phyloP scores from a whole-genome alignment of 2,329 filamentous ascomycete genomes.

The Colletotrichum horii region DNA sequence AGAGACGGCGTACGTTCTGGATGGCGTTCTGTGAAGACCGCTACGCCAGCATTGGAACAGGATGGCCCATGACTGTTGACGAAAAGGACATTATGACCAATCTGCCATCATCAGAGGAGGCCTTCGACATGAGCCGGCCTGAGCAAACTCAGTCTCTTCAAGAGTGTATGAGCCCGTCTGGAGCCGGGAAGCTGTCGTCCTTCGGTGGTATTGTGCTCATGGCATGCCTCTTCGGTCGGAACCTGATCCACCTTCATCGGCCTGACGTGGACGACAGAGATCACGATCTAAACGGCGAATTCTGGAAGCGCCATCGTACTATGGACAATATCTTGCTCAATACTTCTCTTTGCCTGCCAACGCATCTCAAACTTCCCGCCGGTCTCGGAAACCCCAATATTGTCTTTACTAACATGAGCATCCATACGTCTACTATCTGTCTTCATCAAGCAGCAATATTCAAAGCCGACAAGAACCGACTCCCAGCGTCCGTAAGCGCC shows the following conservation, averaged over 20 bases:
- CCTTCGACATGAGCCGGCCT: slow-evolving; percentile 80
- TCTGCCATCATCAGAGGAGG: slow-evolving; percentile 82
- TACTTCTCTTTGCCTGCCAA: slow-evolving; percentile 82
- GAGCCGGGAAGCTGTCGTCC: slow-evolving; percentile 75
- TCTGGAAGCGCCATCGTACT: slow-evolving; percentile 91
- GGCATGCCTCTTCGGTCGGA: slow-evolving; percentile 89
- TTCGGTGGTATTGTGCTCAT: slow-evolving; percentile 84
- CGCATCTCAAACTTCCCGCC: slow-evolving; percentile 77
- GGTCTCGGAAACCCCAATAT: slow-evolving; percentile 82
- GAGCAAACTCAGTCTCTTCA: slow-evolving; percentile 73
- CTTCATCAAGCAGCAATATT: slow-evolving; percentile 98
- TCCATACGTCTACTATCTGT: slow-evolving; percentile 95
- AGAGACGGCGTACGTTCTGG: slow-evolving; percentile 93
- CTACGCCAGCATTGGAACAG: slow-evolving; percentile 94
- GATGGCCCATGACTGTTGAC: slow-evolving; percentile 95
- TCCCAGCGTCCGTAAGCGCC: slow-evolving; percentile 77
- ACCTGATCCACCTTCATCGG: slow-evolving; percentile 88
- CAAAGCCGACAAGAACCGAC: slow-evolving; percentile 88
- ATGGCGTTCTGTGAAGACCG: slow-evolving; percentile 89
- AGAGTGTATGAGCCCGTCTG: slow-evolving; percentile 73
- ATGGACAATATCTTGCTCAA: slow-evolving; percentile 92
- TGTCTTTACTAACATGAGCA: slow-evolving; percentile 94
- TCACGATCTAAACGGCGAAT: slow-evolving; percentile 87
- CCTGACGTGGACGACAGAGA: slow-evolving; percentile 83
- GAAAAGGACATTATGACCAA: slow-evolving; percentile 90